Evolutionary conservation across 2,329 filamentous ascomycete genomes (phyloP), one percentile per base, ranked within the genome.

Genomic region (Mycocentrospora acerina): DNA sequence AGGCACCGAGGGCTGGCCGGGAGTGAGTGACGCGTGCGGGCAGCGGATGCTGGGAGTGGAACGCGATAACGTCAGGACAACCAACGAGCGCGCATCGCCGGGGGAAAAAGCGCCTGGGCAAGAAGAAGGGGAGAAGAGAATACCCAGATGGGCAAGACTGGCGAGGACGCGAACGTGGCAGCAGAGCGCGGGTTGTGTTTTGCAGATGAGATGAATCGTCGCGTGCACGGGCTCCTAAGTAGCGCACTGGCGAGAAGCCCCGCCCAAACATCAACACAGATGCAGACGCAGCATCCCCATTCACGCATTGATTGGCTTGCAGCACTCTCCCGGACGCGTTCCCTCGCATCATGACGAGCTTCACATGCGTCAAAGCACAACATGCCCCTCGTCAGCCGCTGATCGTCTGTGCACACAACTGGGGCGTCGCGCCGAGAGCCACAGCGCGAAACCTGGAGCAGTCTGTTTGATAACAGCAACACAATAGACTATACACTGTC

Each of bases 51-150:
- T 51, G 49, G 47, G 42, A 46, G 45, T 50, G 39, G 53, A 48
- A 54, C 53, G 56, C 53, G 57, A 56, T 53, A 48, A 42, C 37
- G 55, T 54, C 42, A 59, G 45, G 44, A 42, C 36, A 48, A 40
- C 43, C 48, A 45, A 36, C 48, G 50, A 46, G 52, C 42, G 55
- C 55, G 53, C 60, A 55, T 55, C 53, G 38, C 52, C 53, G 60
- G 50, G 50, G n/a, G n/a, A n/a, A n/a, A 32, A 47, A 50, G 60
- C 60, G 49, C 58, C 57, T 56, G 57, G 39, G 51, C 57, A 52
- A 46, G 44, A 53, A 51, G 32, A 45, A 40, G 35, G 29, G 46
- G 53, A 48, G 45, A 44, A 54, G 53, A 58, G 48, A 41, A 52
- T 60, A 43, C 49, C 48, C 47, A 40, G 46, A 52, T 42, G 46